Base-by-base conservation (phyloP, 805 yeast genomes). In the Danielozyma ontarioensis region DNA sequence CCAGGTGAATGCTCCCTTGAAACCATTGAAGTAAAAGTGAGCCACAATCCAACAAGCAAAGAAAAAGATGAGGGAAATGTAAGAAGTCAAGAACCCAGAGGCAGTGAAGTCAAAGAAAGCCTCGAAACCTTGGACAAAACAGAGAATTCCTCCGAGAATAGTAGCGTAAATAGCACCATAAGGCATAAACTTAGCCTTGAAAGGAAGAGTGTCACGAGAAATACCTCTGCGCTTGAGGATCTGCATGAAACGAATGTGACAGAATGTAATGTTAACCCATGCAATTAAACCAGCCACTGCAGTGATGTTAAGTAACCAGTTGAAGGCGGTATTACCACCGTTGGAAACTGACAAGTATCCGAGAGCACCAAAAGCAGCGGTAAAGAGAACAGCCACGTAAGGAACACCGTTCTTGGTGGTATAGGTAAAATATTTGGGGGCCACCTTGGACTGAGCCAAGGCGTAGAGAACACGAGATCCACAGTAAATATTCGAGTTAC, bases 201-300 rank as follows among this genome's bases (percentile, higher is more conserved):
- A 86, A 7, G 95, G 93, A 36, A 85, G 66, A 8, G 72, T 68
- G 45, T 80, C 78, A 49, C 95, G 64, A 17, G 80, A 64, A 35
- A 83, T 78, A 32, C 79, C 78, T 54, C 87, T 74, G 15, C 63
- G 53, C 45, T 70, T 73, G 46, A 85, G 60, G 22, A 81, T 79
- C 26, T 64, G 56, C 80, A 82, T 82, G 59, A 82, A 83, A 53
- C 89, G 67, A 36, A 83, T 59, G 57, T 81, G 89, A 3, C 83
- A 65, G 29, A 72, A 56, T 18, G 79, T 68, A 40, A 82, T 80
- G 53, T 76, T 72, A 31, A 77, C 70, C 89, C 89, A 80, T 13
- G 84, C 71, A 45, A 81, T 78, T 44, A 82, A 68, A 38, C 89
- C 89, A 8, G 88, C 80, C 31, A 81, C 80, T 18, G 84, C 83